Evolutionary conservation across 768 basidiomycete genomes (phyloP).

Genomic region (Mycena indigotica): DNA sequence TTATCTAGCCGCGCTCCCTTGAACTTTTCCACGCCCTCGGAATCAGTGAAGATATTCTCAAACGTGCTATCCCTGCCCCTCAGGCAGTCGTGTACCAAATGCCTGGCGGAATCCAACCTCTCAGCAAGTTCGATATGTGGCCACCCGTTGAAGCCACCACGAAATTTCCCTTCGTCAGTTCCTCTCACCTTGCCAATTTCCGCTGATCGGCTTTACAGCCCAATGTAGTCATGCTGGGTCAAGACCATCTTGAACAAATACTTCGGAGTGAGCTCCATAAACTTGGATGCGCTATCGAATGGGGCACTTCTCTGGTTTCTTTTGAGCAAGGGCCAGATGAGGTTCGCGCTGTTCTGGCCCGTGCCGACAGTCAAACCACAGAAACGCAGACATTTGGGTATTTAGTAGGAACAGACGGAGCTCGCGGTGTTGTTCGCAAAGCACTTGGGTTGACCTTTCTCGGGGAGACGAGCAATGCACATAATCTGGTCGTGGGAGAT

Average conservation of each 20-base stretch:
- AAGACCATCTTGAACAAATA: slow-evolving; percentile 30
- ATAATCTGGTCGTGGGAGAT: slow-evolving; percentile 32
- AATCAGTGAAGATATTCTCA: slow-evolving; percentile 24
- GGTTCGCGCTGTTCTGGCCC: slow-evolving; percentile 25
- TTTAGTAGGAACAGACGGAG: slow-evolving; percentile 30
- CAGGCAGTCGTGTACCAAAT: slow-evolving; percentile 24
- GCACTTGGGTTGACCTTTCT: slow-evolving; percentile 28
- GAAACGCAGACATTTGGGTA: slow-evolving; percentile 23
- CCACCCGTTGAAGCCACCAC: slow-evolving; percentile 24
- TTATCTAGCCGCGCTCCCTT: slow-evolving; percentile 29
- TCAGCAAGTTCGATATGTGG: slow-evolving; percentile 24
- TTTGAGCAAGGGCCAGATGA: slow-evolving; percentile 28
- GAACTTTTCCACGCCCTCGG: slow-evolving; percentile 34
- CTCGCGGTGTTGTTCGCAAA: slow-evolving; percentile 31
- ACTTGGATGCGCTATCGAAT: slow-evolving; percentile 28
- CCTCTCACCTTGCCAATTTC: too few species aligned
- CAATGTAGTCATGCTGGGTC: slow-evolving; percentile 28
- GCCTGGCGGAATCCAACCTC: slow-evolving; percentile 17
- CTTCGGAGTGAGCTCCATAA: slow-evolving; percentile 26
- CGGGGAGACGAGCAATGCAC: slow-evolving; percentile 33
- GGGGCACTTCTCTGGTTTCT: slow-evolving; percentile 25
- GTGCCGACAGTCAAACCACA: not conserved
- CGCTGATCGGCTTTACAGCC: slow-evolving; percentile 30
- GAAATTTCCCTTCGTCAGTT: slow-evolving; percentile 30
- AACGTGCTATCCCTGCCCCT: slow-evolving; percentile 17